These are phyloP conservation scores for Lachnellula suecica DNA, from an alignment of 2,329 filamentous ascomycete species.

Conservation along the genomic window DNA sequence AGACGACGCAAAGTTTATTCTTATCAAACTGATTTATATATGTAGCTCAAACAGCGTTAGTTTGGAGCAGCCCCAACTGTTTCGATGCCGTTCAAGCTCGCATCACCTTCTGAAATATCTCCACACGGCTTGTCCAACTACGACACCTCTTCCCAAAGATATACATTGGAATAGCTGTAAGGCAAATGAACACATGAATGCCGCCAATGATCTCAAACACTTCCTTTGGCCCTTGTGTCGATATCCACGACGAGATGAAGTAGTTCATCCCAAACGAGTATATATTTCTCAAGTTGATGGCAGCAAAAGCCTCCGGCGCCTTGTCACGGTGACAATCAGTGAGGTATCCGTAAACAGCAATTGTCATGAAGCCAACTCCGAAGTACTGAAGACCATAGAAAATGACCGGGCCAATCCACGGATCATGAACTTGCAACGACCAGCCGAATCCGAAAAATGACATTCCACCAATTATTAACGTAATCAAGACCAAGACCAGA, in stretches of 20 bases:
- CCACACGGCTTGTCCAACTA: slow-evolving; percentile 31
- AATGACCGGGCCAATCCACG: slow-evolving; percentile 28
- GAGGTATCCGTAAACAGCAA: slow-evolving; percentile 38
- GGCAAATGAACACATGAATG: slow-evolving; percentile 35
- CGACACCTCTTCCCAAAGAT: slow-evolving; percentile 35
- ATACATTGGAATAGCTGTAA: slow-evolving; percentile 35
- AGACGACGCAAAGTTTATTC: too few species aligned
- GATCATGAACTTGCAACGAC: slow-evolving; percentile 24
- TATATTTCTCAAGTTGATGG: slow-evolving; percentile 38
- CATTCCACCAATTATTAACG: slow-evolving; percentile 29
- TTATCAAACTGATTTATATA: too few species aligned
- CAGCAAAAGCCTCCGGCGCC: slow-evolving; percentile 40
- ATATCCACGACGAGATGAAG: slow-evolving; percentile 36
- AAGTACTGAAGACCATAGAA: slow-evolving; percentile 38
- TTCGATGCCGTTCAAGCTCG: slow-evolving; percentile 3
- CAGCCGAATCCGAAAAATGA: slow-evolving; percentile 40
- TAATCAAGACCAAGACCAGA: slow-evolving; percentile 28
- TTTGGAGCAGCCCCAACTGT: too few species aligned
- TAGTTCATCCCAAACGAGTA: slow-evolving; percentile 37
- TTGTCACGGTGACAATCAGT: slow-evolving; percentile 40
- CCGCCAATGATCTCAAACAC: slow-evolving; percentile 36
- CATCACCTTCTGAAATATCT: slow-evolving; percentile 32
- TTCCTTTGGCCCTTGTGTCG: slow-evolving; percentile 32
- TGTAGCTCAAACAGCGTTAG: too few species aligned
- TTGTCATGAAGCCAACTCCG: slow-evolving; percentile 36